A percentile compares a stretch with the other conserved stretches of the same genome.
phyloP scores from a whole-genome alignment of 129 eudicot species.

The Flaveria brownii region DNA sequence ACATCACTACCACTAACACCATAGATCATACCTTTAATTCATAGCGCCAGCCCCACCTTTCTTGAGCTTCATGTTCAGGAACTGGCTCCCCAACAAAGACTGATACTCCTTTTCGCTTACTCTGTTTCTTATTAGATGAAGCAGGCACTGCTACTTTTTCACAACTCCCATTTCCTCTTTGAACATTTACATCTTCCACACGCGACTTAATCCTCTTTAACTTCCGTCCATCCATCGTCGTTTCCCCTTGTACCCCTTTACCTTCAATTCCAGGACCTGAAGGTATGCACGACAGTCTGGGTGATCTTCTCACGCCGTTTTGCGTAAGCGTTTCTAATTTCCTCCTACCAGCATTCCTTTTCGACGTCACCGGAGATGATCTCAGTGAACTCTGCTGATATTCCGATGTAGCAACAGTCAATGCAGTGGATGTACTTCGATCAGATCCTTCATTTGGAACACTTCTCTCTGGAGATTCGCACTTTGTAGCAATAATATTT shows the following conservation, averaged over 20 bases:
- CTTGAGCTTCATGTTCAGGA: conserved; percentile 64
- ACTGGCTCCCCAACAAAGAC: conserved; percentile 69
- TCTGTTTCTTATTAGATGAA: conserved; percentile 25
- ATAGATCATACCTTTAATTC: conserved; percentile 61
- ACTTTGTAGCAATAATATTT: not conserved
- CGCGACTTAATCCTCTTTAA: conserved; percentile 27
- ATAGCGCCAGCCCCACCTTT: conserved; percentile 81
- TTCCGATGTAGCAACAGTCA: not conserved
- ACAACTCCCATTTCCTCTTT: conserved; percentile 10
- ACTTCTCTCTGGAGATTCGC: conserved; percentile 1
- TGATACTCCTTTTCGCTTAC: conserved; percentile 21
- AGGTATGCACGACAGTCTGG: conserved; percentile 23
- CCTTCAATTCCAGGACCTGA: conserved; percentile 10
- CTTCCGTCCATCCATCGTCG: not conserved
- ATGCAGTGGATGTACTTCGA: not conserved
- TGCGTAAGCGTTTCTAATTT: conserved; percentile 15
- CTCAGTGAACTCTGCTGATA: conserved; percentile 37
- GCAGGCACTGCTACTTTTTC: conserved; percentile 29
- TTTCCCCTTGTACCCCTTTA: not conserved
- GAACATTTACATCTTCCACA: conserved; percentile 21
- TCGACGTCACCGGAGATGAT: conserved; percentile 34
- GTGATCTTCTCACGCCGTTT: conserved; percentile 33
- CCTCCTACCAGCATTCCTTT: conserved; percentile 7
- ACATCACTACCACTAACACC: not conserved
- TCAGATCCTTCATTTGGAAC: not conserved